Base-by-base conservation (phyloP, 306 rosid species). In the Cicer judaicum region DNA sequence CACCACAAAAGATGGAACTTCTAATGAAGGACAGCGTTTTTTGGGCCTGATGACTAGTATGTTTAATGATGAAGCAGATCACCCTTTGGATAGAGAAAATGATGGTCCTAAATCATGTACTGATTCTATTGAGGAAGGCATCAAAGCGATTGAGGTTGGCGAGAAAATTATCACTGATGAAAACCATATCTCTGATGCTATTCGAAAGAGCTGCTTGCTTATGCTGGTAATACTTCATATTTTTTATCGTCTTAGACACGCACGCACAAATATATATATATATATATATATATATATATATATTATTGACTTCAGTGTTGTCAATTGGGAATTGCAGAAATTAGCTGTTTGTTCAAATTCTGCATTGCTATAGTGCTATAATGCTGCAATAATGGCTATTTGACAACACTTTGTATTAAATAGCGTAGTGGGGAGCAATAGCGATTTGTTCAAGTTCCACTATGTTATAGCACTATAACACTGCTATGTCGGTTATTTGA, bases 141-240 rank as follows among this genome's bases (percentile, higher is more conserved):
- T 75, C 18, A 52, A 77, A 78, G 73, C 50, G 44, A 14, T 57
- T 34, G 82, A 80, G 54, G 70, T 71, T 43, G 83, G 69, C 42
- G 78, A 82, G 76, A 81, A 83, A 76, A 78, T 65, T 55, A 57
- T 70, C 76, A 77, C 86, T 10, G 85, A 80, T 80, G 85, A 73
- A 72, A 80, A 72, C 60, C 44, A 34, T 76, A 70, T 61, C 69
- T 64, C 81, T 8, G 79, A 18, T 71, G 67, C 87, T 63, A 73
- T 72, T 84, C 74, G 47, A 68, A 72, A 80, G 77, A 82, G 83
- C 78, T 91, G 93, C 85, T 86, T 94, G 87, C 87, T 94, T 81
- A 83, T 52, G 76, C 81, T 79, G 97, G 98, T 94, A 90, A 72
- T 82, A 53, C 66, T 69, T 70, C 55, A 46, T 55, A 39, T 44